Base-by-base conservation (phyloP, 441 rosid genomes). In the Metrosideros polymorpha region DNA sequence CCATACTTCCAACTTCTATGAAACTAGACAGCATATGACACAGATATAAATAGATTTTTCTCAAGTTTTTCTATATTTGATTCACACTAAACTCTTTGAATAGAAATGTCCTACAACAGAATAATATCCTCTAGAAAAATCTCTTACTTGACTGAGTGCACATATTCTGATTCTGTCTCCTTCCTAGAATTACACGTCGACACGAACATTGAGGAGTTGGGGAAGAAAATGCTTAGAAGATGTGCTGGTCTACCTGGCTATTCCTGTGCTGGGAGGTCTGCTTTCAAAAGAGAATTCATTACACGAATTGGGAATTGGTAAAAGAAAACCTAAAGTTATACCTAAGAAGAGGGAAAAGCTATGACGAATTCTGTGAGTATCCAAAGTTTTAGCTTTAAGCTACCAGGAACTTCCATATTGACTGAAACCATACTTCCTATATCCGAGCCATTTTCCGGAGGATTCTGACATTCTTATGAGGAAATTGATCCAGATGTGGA, bases 181-280 rank as follows among this genome's bases (percentile, higher is more conserved):
- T 18, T 53, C 32, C 42, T 30, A 83, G 85, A 75, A 47, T 18
- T 52, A 51, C 18, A 24, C 6, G 14, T 24, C 12, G n/a, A 29
- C 55, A n/a, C 27, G 24, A 83, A 85, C 5, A 53, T 77, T 71
- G 89, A 84, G 86, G 55, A 49, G 32, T 30, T 87, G 25, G 91
- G 88, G 51, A 90, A 75, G 83, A 89, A 84, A 25, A 90, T 90
- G 88, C 85, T 89, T 43, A 84, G 83, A 43, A 87, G 82, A 50
- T 87, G 89, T 59, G 89, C 88, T 27, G 89, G 89, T 85, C 63
- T 90, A 86, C 90, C 91, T 87, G 52, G 90, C 91, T 14, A 61
- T 89, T 29, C 47, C 85, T 43, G 91, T 84, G 84, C 89, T 89
- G n/a, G 88, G 90, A 29, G 89, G 91, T 43, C 85, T 90, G 83